Base-by-base conservation (phyloP, 2,329 filamentous ascomycete species). In the Gremmenia infestans region DNA sequence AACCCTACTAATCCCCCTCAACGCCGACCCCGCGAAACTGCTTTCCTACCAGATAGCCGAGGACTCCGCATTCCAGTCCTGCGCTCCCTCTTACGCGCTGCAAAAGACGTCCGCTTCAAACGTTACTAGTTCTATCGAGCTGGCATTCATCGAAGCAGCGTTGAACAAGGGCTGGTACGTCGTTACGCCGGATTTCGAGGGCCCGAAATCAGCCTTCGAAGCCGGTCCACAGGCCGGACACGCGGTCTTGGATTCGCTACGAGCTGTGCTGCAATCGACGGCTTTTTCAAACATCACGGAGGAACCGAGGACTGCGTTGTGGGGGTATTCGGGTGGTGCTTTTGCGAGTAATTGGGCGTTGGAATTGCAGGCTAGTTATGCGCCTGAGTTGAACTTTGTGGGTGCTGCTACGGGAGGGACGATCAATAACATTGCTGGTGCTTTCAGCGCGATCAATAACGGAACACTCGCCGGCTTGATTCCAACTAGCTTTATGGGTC, bases 241-340 rank as follows among this genome's bases (percentile, higher is more conserved):
- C 8, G 62, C 59, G 5, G 57, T 54, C 0, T 51, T 67, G 6
- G 62, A 66, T 48, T 59, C 58, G 3, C 25, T 66, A 2, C 60
- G 63, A 22, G 62, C 64, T n/a, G 56, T 55, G 12, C 47, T 60
- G 5, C 25, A 8, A 51, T 48, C 12, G n/a, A n/a, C 5, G 11
- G 15, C 5, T 11, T 39, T 12, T 25, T 43, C 28, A 22, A 53
- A 7, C 15, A 22, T 60, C 23, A 42, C 46, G 2, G 17, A 23
- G 5, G 22, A 50, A 23, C 39, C 50, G 5, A 22, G 42, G 2
- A 54, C 52, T 36, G 56, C 52, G 25, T 40, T 81, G 53, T 82
- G 78, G 78, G 81, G 81, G 0, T 83, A 82, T 62, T 81, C 77
- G 0, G 81, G 81, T 2, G 81, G 81, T 4, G 74, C 75, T 2